phyloP scores from a whole-genome alignment of 345 rosid genomes.

The Camelina sativa region DNA sequence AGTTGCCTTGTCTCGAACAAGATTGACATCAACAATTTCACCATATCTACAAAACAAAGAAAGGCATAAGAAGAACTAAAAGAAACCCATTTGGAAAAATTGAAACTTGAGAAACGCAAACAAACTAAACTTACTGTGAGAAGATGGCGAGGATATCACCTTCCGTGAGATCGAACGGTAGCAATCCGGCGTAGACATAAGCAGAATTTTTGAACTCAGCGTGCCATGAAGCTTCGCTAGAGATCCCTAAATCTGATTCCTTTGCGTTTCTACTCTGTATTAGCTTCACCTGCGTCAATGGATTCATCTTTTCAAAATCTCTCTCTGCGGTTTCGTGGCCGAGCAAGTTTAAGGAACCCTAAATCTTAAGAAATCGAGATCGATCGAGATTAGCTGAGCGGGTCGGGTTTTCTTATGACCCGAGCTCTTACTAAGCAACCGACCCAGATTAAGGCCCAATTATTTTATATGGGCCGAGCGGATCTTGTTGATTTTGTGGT shows the following conservation, averaged over 20 bases:
- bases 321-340: constrained; percentile 22
- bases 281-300: constrained; percentile 78
- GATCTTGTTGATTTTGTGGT: too few relatives aligned
- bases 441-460: constrained; percentile 14
- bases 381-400: not conserved
- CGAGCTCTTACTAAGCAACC: not conserved
- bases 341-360: constrained; percentile 12
- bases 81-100: not conserved
- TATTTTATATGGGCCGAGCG: not conserved
- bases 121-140: constrained; percentile 60
- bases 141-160: constrained; percentile 97
- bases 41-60: constrained; percentile 53
- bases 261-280: constrained; percentile 74
- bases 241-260: constrained; percentile 80
- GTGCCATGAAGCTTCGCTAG: constrained; percentile 95
- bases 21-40: constrained; percentile 91
- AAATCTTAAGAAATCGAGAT: not conserved
- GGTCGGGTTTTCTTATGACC: constrained; percentile 16
- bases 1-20: constrained; percentile 86
- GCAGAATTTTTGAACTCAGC: constrained; percentile 91
- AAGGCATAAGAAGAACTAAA: not conserved
- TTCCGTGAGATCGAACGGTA: constrained; percentile 92
- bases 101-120: not conserved
- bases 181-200: constrained; percentile 77
- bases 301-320: constrained; percentile 59